Evolutionary conservation across 2,329 filamentous ascomycete genomes (phyloP).

Genomic region (Teratosphaeria epicoccoides): DNA sequence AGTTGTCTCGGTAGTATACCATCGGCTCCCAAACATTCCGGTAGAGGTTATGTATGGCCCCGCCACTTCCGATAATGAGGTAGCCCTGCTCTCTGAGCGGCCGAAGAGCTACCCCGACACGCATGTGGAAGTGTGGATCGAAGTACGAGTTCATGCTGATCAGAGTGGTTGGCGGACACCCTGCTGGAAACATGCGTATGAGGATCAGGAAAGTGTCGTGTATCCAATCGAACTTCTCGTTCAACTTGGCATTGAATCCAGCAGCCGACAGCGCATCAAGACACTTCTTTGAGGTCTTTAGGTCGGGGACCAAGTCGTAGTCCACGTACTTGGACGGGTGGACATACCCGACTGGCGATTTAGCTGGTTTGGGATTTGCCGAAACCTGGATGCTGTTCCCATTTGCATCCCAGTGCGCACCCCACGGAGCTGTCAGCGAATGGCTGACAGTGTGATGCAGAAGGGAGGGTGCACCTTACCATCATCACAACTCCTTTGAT

Average conservation of each 20-base stretch:
- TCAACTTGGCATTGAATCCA: constrained; percentile 45
- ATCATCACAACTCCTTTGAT: constrained; percentile 57
- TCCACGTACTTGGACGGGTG: constrained; percentile 53
- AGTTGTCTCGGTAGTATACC: constrained; percentile 52
- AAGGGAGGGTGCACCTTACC: constrained; percentile 16
- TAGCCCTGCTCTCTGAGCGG: constrained; percentile 45
- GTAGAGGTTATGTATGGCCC: constrained; percentile 61
- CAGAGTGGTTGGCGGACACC: constrained; percentile 56
- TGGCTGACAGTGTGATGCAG: background rate
- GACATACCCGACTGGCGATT: constrained; percentile 57
- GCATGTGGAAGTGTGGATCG: constrained; percentile 47
- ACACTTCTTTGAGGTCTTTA: constrained; percentile 41
- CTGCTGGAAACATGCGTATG: constrained; percentile 57
- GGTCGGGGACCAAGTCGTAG: constrained; percentile 52
- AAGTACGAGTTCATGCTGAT: constrained; percentile 45
- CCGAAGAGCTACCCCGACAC: constrained; percentile 47
- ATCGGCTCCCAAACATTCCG: constrained; percentile 57
- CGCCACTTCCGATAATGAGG: constrained; percentile 49
- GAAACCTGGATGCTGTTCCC: constrained; percentile 49
- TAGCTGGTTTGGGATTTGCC: constrained; percentile 49
- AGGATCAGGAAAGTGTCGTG: constrained; percentile 61
- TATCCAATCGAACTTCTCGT: constrained; percentile 57
- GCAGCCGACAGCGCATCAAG: constrained; percentile 39
- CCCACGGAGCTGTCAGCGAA: constrained; percentile 15
- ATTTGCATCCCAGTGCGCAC: constrained; percentile 55